phyloP scores from a whole-genome alignment of 192 early-diverging fungal species.

The Rhizophlyctis rosea region DNA sequence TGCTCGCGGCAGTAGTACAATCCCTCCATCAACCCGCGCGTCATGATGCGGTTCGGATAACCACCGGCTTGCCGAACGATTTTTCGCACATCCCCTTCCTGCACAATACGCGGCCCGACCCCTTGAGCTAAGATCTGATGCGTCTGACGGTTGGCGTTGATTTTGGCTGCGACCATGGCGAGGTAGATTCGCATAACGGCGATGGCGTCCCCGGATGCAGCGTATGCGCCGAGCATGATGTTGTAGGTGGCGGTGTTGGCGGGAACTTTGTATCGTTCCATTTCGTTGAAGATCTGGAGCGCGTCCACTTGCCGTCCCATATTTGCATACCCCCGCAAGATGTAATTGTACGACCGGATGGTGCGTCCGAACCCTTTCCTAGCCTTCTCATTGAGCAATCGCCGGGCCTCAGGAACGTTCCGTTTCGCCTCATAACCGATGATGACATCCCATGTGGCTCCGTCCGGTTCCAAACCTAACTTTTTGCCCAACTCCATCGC shows the following conservation, averaged over 20 bases:
- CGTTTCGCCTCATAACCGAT: slow-evolving; percentile 6
- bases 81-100: background rate
- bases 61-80: slow-evolving; percentile 6
- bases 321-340: slow-evolving; percentile 2
- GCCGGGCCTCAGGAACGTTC: slow-evolving; percentile 11
- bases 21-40: slow-evolving; percentile 4
- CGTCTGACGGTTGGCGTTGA: background rate
- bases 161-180: background rate
- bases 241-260: slow-evolving; percentile 13
- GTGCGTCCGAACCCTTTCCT: slow-evolving; percentile 5
- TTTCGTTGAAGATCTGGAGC: slow-evolving; percentile 7
- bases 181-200: slow-evolving; percentile 7
- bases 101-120: background rate
- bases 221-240: slow-evolving; percentile 3
- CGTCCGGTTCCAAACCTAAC: slow-evolving; percentile 13
- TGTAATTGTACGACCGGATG: slow-evolving; percentile 15
- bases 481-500: slow-evolving; percentile 5
- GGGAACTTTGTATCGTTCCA: slow-evolving; percentile 7
- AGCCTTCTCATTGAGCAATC: background rate
- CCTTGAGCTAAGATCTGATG: slow-evolving; percentile 1
- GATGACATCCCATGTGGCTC: slow-evolving; percentile 15
- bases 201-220: background rate
- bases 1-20: background rate
- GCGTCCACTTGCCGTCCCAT: background rate
- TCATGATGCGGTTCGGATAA: background rate